Evolutionary conservation across 306 rosid species (phyloP).

Genomic region (Notholithocarpus densiflorus): DNA sequence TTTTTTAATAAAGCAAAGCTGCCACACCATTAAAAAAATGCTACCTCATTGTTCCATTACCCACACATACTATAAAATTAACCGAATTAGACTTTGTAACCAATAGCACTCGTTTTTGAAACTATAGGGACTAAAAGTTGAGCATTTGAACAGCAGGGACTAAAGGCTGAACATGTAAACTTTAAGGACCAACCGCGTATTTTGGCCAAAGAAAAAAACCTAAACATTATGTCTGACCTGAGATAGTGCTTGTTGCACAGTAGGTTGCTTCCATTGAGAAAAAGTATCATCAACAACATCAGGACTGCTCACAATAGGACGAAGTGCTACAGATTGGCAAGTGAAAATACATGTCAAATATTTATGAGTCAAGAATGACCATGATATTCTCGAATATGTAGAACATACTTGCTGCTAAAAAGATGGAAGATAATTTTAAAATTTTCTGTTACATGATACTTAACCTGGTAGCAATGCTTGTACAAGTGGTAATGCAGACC

Average conservation of each 20-base stretch:
- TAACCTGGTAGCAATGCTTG: conserved; percentile 94
- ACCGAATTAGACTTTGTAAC: too few relatives aligned
- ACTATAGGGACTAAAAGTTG: too few relatives aligned
- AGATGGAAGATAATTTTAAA: not conserved
- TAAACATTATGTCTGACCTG: conserved; percentile 51
- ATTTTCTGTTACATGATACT: conserved; percentile 15
- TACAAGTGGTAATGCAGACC: conserved; percentile 76
- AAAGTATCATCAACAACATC: conserved; percentile 70
- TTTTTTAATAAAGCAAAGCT: too few relatives aligned
- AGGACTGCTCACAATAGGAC: conserved; percentile 65
- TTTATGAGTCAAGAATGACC: not conserved
- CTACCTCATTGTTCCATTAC: too few relatives aligned
- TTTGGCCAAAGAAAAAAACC: not conserved
- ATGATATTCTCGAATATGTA: not conserved
- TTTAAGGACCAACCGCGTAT: too few relatives aligned
- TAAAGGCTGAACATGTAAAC: too few relatives aligned
- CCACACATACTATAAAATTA: too few relatives aligned
- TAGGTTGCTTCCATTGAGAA: conserved; percentile 81
- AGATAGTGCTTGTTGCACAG: conserved; percentile 78
- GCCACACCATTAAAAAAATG: too few relatives aligned
- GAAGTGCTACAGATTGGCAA: conserved; percentile 58
- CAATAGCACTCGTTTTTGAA: too few relatives aligned
- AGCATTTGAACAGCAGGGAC: too few relatives aligned
- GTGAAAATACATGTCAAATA: conserved; percentile 12
- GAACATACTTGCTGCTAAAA: not conserved